Evolutionary conservation across 805 yeast genomes (phyloP), one percentile per base, ranked within the genome.

Genomic region (Cyberlindnera veronae): DNA sequence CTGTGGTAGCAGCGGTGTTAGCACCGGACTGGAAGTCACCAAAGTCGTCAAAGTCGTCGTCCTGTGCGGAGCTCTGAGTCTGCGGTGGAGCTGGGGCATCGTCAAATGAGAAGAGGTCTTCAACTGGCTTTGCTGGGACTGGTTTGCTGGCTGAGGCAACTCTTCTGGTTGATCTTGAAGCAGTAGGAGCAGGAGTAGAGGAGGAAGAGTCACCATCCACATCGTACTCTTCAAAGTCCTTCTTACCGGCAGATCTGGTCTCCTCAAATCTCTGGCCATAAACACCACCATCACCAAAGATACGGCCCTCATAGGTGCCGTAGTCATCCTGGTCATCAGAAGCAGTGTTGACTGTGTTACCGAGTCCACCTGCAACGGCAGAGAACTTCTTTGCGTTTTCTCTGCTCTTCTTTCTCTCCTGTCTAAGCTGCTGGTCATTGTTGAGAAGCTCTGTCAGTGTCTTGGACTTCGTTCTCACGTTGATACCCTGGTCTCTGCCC

Each of bases 401-500:
- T 51, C 93, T 77, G n/a, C 96, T 89, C 71, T 85, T 87, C 63
- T 85, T 87, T 48, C 98, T 76, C 62, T 90, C 98, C 29, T 78
- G 67, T 48, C 98, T 77, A 38, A 91, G 80, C 61, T 69, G 67
- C 6, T 72, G 71, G 54, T 88, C 95, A 61, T 87, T 95, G 52
- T 79, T 79, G 50, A 93, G 71, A 50, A 93, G 69, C 13, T 71
- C 72, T 19, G 80, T 68, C 46, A 93, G 70, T 48, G 79, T 81
- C 62, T 88, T 85, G 22, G 96, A 83, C 52, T 96, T 79, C 65
- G 87, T 90, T 57, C 99, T 78, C 42, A 93, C 96, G 59, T 91
- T 90, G 51, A 89, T 79, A 38, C 99, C 99, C 66, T 90, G 97
- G 63, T 93, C 99, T 50, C 89, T 79, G 23, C 97, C 97, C 61